phyloP scores from a whole-genome alignment of 2,329 filamentous ascomycete species.

The Cercospora zeae-maydis region DNA sequence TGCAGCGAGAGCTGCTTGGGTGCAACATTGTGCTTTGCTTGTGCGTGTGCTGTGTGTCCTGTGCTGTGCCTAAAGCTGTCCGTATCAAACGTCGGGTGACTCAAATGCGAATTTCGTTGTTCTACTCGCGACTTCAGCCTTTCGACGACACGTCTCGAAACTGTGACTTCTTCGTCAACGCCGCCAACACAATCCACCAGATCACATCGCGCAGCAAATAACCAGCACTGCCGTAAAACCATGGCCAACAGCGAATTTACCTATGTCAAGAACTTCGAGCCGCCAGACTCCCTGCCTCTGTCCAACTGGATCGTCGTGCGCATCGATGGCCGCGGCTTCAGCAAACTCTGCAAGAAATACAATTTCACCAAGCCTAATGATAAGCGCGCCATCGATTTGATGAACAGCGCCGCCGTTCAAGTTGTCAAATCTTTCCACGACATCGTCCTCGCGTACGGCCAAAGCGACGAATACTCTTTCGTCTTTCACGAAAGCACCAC shows the following conservation, averaged over 20 bases:
- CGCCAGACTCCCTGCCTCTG: slow-evolving; percentile 70
- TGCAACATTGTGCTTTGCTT: neutral
- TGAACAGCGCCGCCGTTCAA: slow-evolving; percentile 87
- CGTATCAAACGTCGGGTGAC: neutral
- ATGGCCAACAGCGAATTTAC: slow-evolving; percentile 65
- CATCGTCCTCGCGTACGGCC: slow-evolving; percentile 81
- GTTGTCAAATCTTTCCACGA: slow-evolving; percentile 82
- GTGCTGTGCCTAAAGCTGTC: neutral
- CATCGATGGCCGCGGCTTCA: slow-evolving; percentile 91
- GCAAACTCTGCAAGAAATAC: slow-evolving; percentile 63
- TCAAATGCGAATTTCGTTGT: neutral
- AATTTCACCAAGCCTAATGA: slow-evolving; percentile 91
- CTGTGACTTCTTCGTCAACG: neutral
- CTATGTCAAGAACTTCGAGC: slow-evolving; percentile 90
- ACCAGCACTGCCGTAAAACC: neutral
- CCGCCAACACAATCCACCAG: neutral
- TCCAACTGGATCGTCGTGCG: slow-evolving; percentile 96
- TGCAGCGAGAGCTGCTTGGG: slow-evolving; percentile 5
- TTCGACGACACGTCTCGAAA: neutral
- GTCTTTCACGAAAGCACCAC: slow-evolving; percentile 59
- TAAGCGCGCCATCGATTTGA: slow-evolving; percentile 76
- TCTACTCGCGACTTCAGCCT: neutral
- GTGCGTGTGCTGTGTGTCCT: neutral
- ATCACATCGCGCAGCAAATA: neutral
- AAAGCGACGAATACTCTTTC: slow-evolving; percentile 89